Conservation (phyloP, 1,284 basidiomycete genomes). For the Rhodotorula glutinis region DNA sequence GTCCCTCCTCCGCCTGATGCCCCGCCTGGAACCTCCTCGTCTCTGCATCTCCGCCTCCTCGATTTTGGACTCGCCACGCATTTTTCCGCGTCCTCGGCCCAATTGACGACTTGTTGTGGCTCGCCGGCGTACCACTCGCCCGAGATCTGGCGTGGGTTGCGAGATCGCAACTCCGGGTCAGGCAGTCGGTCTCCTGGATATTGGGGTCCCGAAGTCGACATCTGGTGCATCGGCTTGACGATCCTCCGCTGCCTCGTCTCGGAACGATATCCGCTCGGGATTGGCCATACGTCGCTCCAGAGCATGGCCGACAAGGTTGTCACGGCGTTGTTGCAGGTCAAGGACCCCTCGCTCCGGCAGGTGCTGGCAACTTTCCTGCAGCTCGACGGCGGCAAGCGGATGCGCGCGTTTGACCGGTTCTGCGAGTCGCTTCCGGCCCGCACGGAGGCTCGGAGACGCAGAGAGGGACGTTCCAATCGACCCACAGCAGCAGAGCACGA, state of each 20-base stretch:
- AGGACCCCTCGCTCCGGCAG: constrained; percentile 48
- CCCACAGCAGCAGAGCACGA: not conserved
- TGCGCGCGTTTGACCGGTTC: constrained; percentile 52
- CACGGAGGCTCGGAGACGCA: not conserved
- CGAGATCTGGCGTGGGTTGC: constrained; percentile 55
- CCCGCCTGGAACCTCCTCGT: constrained; percentile 18
- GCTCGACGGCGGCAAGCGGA: constrained; percentile 52
- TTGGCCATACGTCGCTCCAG: constrained; percentile 52
- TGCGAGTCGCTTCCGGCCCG: constrained; percentile 32
- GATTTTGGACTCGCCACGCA: constrained; percentile 59
- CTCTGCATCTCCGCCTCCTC: constrained; percentile 51
- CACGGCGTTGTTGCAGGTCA: constrained; percentile 50
- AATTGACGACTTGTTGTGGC: constrained; percentile 59
- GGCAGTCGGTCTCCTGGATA: constrained; percentile 48
- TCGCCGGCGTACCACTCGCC: constrained; percentile 51
- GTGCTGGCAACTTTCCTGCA: constrained; percentile 52
- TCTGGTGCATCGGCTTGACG: constrained; percentile 58
- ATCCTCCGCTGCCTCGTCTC: constrained; percentile 55
- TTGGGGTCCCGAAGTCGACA: constrained; percentile 58
- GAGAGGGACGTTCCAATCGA: not conserved
- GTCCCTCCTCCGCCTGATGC: constrained; percentile 46
- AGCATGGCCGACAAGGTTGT: constrained; percentile 52
- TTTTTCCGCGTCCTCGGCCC: constrained; percentile 56
- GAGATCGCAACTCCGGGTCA: constrained; percentile 51
- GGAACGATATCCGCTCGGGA: constrained; percentile 55